Evolutionary conservation across 768 basidiomycete genomes (phyloP).

Genomic region (Lanmaoa pseudosensibilis): DNA sequence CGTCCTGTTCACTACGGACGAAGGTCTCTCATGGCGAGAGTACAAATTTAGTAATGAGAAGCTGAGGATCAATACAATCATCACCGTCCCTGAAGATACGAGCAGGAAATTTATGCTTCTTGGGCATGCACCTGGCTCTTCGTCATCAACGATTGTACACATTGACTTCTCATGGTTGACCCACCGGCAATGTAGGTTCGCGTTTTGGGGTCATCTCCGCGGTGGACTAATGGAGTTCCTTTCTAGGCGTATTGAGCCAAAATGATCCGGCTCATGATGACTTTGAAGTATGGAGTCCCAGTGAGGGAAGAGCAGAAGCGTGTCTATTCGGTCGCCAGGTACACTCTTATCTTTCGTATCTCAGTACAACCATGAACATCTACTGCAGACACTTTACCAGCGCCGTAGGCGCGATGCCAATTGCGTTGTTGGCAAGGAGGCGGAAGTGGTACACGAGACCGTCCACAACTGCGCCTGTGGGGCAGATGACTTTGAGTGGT

Average conservation of each 20-base stretch:
- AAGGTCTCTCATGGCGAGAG: constrained; percentile 85
- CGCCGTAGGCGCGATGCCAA: constrained; percentile 77
- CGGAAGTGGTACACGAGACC: constrained; percentile 50
- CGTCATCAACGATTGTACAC: constrained; percentile 62
- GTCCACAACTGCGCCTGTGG: constrained; percentile 75
- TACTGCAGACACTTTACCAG: constrained; percentile 78
- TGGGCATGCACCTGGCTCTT: constrained; percentile 53
- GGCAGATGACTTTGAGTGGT: constrained; percentile 92
- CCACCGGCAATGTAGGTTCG: constrained; percentile 63
- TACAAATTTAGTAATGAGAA: constrained; percentile 76
- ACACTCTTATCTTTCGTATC: constrained; percentile 5
- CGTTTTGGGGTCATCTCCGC: not conserved
- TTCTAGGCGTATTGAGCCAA: constrained; percentile 61
- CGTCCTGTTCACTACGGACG: constrained; percentile 85
- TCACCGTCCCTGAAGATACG: constrained; percentile 88
- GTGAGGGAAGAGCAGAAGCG: constrained; percentile 78
- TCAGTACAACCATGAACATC: not conserved
- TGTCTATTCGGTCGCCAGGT: constrained; percentile 95
- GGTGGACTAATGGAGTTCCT: not conserved
- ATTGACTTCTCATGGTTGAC: constrained; percentile 87
- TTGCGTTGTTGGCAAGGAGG: constrained; percentile 79
- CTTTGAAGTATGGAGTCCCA: constrained; percentile 97
- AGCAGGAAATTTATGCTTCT: constrained; percentile 89
- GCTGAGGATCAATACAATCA: constrained; percentile 71
- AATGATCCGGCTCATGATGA: constrained; percentile 84